Conservation (phyloP, 2,329 filamentous ascomycete species). For the Coniella vitis region DNA sequence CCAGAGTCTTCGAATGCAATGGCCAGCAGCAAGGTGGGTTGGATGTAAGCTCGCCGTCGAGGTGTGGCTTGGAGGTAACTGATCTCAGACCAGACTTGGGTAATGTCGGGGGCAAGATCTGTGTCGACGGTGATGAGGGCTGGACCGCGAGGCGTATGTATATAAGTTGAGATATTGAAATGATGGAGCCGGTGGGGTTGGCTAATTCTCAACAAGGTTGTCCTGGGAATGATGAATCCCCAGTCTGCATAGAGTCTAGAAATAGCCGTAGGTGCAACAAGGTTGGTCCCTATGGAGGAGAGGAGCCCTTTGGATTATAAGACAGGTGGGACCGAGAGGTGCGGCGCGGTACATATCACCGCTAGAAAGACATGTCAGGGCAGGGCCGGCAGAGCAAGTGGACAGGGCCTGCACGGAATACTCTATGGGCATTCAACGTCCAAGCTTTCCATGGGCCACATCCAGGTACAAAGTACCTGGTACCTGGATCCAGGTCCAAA, state of each 20-base stretch:
- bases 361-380: slow-evolving; percentile 41
- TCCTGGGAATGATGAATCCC: slow-evolving; percentile 32
- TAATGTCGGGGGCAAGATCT: background rate
- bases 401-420: slow-evolving; percentile 35
- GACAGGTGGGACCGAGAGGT: slow-evolving; percentile 41
- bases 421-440: slow-evolving; percentile 18
- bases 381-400: slow-evolving; percentile 35
- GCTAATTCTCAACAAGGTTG: slow-evolving; percentile 29
- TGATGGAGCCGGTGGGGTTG: slow-evolving; percentile 32
- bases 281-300: slow-evolving; percentile 25
- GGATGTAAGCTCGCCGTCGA: background rate
- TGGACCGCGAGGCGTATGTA: slow-evolving; percentile 12
- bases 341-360: slow-evolving; percentile 33
- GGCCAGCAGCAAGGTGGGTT: background rate
- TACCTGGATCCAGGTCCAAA: slow-evolving; percentile 29
- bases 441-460: slow-evolving; percentile 15
- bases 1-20: background rate
- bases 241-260: slow-evolving; percentile 36
- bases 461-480: slow-evolving; percentile 28
- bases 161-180: slow-evolving; percentile 25
- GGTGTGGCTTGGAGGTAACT: slow-evolving; percentile 6
- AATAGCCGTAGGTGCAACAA: slow-evolving; percentile 34
- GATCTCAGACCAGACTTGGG: slow-evolving; percentile 7
- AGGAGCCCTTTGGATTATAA: slow-evolving; percentile 35
- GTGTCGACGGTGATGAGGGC: background rate